Evolutionary conservation across 148 eudicot genomes (phyloP).

Genomic region (Rhododendron ovatum): DNA sequence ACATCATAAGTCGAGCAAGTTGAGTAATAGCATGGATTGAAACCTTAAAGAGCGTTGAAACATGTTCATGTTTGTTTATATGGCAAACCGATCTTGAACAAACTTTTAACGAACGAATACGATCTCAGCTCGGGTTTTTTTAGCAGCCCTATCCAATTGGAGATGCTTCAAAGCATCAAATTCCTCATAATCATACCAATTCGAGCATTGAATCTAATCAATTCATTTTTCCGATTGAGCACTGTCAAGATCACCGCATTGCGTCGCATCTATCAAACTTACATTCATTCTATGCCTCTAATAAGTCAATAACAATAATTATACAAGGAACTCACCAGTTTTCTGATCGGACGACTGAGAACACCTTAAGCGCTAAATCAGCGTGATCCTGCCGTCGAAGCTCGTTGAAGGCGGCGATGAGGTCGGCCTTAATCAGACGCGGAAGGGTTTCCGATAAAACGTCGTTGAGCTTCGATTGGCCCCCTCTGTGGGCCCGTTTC

Average conservation of each 20-base stretch:
- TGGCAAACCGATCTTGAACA: no score
- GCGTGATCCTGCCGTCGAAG: conserved; percentile 70
- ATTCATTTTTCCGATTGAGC: not conserved
- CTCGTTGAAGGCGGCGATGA: conserved; percentile 65
- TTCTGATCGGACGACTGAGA: conserved; percentile 56
- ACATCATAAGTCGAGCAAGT: no score
- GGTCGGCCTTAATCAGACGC: conserved; percentile 77
- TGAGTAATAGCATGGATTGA: no score
- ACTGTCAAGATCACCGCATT: not conserved
- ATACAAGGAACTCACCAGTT: conserved; percentile 11
- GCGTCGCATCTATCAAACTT: not conserved
- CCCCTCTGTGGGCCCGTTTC: conserved; percentile 51
- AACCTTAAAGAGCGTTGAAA: no score
- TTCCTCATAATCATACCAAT: not conserved
- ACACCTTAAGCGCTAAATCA: conserved; percentile 50
- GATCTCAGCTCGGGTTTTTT: no score
- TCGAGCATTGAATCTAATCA: no score
- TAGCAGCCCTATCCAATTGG: no score
- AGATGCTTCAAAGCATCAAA: not conserved
- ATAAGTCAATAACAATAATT: not conserved
- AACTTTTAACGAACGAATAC: no score
- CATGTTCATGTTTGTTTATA: no score
- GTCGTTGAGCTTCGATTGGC: conserved; percentile 19
- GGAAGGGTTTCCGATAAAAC: conserved; percentile 28
- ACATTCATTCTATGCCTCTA: no score